phyloP scores from a whole-genome alignment of 2,329 filamentous ascomycete genomes.

The Epichloe bromicola region DNA sequence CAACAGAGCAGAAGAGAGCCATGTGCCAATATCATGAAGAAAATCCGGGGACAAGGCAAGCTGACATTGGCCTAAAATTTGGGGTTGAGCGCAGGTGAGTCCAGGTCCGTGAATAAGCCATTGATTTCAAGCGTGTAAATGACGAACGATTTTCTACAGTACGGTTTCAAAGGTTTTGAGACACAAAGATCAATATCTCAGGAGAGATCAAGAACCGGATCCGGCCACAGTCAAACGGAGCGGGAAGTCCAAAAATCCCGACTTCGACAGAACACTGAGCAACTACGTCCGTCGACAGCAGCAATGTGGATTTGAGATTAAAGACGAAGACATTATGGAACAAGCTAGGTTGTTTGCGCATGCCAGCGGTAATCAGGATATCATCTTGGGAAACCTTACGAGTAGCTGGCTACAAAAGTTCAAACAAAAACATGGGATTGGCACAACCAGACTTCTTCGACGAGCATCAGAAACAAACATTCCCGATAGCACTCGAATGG shows the following conservation, averaged over 20 bases:
- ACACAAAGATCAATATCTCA: slow-evolving; percentile 88
- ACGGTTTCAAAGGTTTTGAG: slow-evolving; percentile 97
- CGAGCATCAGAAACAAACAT: slow-evolving; percentile 58
- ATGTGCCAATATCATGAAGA: slow-evolving; percentile 95
- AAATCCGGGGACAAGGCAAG: slow-evolving; percentile 83
- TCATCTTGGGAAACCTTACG: slow-evolving; percentile 57
- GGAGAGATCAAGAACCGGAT: slow-evolving; percentile 60
- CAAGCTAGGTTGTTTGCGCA: slow-evolving; percentile 73
- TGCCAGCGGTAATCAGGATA: slow-evolving; percentile 54
- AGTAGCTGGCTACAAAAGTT: slow-evolving; percentile 86
- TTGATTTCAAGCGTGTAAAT: not conserved
- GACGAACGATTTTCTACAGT: slow-evolving; percentile 35
- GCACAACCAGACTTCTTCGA: slow-evolving; percentile 35
- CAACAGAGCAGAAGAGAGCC: slow-evolving; percentile 73
- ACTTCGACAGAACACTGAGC: slow-evolving; percentile 81
- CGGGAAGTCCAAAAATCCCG: slow-evolving; percentile 70
- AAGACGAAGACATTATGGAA: slow-evolving; percentile 70
- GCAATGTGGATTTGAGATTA: slow-evolving; percentile 59
- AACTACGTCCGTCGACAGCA: slow-evolving; percentile 80
- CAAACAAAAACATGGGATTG: slow-evolving; percentile 69
- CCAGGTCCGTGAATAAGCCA: not conserved
- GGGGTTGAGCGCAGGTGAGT: slow-evolving; percentile 91
- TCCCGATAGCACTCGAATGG: slow-evolving; percentile 48
- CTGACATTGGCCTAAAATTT: slow-evolving; percentile 90
- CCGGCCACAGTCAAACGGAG: slow-evolving; percentile 49